These are phyloP conservation scores for Aspergillus brunneoviolaceus DNA, from an alignment of 2,329 filamentous ascomycete species.

Conservation along the genomic window DNA sequence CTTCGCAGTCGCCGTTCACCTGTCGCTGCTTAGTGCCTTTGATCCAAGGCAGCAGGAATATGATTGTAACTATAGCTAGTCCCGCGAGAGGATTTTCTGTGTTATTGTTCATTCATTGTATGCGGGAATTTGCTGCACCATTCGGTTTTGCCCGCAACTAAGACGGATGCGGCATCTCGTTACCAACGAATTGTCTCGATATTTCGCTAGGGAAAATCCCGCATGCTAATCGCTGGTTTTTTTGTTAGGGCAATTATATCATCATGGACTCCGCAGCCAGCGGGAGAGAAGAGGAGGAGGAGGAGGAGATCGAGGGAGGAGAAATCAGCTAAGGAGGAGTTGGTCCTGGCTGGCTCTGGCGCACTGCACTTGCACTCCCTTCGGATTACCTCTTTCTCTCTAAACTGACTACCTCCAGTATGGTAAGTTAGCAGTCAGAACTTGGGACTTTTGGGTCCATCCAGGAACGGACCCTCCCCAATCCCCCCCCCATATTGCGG, in stretches of 20 bases:
- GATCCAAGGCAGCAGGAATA: background rate
- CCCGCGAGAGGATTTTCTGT: no score
- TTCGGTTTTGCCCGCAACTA: conserved; percentile 13
- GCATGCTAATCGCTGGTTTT: background rate
- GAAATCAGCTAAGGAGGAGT: background rate
- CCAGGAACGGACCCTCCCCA: background rate
- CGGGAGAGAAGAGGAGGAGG: background rate
- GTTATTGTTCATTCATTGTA: conserved; percentile 5
- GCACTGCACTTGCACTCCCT: background rate
- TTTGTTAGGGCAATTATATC: background rate
- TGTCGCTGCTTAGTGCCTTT: background rate
- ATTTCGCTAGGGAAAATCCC: conserved; percentile 3
- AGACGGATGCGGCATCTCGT: conserved; percentile 21
- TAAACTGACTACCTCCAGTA: no score
- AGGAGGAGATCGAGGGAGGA: background rate
- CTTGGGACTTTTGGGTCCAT: background rate
- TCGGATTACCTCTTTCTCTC: background rate
- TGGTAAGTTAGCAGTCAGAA: background rate
- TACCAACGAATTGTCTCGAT: background rate
- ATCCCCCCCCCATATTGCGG: background rate
- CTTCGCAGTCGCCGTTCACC: no score
- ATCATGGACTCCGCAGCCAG: background rate
- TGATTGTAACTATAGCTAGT: background rate
- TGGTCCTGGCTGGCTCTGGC: background rate
- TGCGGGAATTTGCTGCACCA: conserved; percentile 25